Base-by-base conservation (phyloP, 768 basidiomycete species). In the Suillus americanus region DNA sequence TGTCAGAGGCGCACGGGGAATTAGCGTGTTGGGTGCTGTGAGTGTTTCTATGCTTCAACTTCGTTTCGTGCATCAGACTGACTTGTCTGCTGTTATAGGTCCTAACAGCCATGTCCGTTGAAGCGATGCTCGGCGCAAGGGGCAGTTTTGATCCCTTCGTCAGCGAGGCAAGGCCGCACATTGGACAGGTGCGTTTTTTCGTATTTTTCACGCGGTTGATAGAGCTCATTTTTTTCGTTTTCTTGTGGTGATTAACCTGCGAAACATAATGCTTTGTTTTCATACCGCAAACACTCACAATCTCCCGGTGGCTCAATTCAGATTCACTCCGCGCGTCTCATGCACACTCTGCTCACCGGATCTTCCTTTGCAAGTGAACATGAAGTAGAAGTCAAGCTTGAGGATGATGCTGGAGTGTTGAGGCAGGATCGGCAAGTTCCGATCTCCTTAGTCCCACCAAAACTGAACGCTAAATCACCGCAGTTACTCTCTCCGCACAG, bases 71-170 rank as follows among this genome's bases (percentile, higher is more conserved):
- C 2, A 23, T 43, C 5, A 20, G 3, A 20, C 18, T 33, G 3
- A 7, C 65, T 43, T 63, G 20, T 13, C 20, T 25, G 23, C 3
- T 1, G 41, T 23, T 51, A 30, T 84, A 92, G 81, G 83, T 89
- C 7, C 84, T 87, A 69, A 95, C 93, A 0, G 93, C 93, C 1
- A 84, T 95, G 83, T 91, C 92, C 18, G 86, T 89, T 5, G 94
- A 95, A 73, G 93, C 92, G 7, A 84, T 95, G 67, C 76, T 86
- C 41, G 94, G 94, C 20, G 83, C 87, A 18, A 86, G 86, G 28
- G 87, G 81, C 14, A 89, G 88, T 0, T 92, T 89, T 70, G 89
- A 87, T 65, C 85, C 89, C 3, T 95, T 95, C 80, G 91, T 95
- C 65, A 82, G 84, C 62, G 77, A 82, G 43, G 86, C 89, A 18